These are phyloP conservation scores for Puccinia hordei DNA, from an alignment of 1,284 basidiomycete species.

Conservation along the genomic window DNA sequence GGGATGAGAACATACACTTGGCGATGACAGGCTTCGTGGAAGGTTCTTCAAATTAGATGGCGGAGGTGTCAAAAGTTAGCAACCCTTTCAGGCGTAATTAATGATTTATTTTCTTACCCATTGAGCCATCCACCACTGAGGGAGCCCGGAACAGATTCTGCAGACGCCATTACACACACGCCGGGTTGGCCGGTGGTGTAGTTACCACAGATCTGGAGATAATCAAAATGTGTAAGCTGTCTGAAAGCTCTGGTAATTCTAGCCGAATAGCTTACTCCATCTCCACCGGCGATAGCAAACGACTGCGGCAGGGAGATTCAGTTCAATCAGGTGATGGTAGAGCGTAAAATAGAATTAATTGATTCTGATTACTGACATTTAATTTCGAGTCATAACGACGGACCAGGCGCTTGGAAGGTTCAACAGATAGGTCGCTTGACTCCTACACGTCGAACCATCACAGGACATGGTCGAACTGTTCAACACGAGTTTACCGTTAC, in stretches of 20 bases:
- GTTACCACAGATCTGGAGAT: constrained; percentile 1
- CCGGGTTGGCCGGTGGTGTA: neutral
- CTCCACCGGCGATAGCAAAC: constrained; percentile 17
- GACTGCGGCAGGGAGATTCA: neutral
- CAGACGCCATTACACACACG: neutral
- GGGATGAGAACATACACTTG: neutral
- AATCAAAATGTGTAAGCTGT: neutral
- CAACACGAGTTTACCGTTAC: too few species aligned
- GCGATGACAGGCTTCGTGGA: neutral
- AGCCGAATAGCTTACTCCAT: neutral
- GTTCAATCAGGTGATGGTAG: neutral
- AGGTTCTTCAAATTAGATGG: neutral
- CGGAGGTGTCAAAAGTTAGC: neutral
- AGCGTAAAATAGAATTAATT: neutral
- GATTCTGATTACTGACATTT: neutral
- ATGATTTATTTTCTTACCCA: neutral
- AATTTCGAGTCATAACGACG: neutral
- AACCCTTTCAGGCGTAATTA: neutral
- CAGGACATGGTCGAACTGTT: too few species aligned
- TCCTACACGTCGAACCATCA: too few species aligned
- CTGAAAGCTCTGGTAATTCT: neutral
- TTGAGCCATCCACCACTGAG: constrained; percentile 13
- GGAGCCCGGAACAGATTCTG: neutral
- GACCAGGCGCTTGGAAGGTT: neutral
- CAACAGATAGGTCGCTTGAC: too few species aligned